Evolutionary conservation across 1,139 yeast species (phyloP), one percentile per base, ranked within the genome.

Genomic region (Candida mesenterica): DNA sequence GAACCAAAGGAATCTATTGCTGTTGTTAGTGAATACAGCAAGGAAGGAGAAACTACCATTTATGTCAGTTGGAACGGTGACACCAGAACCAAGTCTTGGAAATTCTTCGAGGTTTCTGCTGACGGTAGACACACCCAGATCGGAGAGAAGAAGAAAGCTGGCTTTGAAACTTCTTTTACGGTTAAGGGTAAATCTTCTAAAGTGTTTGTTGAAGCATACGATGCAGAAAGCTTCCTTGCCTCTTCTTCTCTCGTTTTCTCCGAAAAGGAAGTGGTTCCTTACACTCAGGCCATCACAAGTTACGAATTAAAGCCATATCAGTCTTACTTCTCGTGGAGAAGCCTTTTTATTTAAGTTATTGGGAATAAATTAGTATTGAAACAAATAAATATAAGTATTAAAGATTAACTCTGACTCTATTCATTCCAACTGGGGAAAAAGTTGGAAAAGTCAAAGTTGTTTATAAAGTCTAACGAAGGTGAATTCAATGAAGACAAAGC

Each of bases 21-120:
- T 2, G 46, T 61, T 4, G 36, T 38, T 23, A 48, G 45, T 28
- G 55, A 48, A 32, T 31, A 34, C 28, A 34, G 41, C 17, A 49
- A 47, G 15, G 39, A 39, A 7, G 48, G 49, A 3, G 30, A 34
- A 14, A 48, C 60, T 4, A 42, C 41, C 18, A 38, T 62, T 5
- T 61, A 57, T 35, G 62, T 63, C 25, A 58, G 65, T 32, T 65
- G 69, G 70, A 64, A 64, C 44, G 71, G 71, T 12, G 71, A 62
- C 38, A 65, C 70, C 4, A 48, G 51, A 31, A 62, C 68, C 15
- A 48, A 46, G 32, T 28, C 23, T 3, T 64, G 70, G 69, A 51
- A 48, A 37, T 48, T 57, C 32, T 55, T 39, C 36, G 32, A 34
- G 5, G 36, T 52, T 26, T 45, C 46, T n/a, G 12, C 32, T 3